Evolutionary conservation across 495 filamentous ascomycete genomes (phyloP).

Genomic region (Penicillium fimorum): DNA sequence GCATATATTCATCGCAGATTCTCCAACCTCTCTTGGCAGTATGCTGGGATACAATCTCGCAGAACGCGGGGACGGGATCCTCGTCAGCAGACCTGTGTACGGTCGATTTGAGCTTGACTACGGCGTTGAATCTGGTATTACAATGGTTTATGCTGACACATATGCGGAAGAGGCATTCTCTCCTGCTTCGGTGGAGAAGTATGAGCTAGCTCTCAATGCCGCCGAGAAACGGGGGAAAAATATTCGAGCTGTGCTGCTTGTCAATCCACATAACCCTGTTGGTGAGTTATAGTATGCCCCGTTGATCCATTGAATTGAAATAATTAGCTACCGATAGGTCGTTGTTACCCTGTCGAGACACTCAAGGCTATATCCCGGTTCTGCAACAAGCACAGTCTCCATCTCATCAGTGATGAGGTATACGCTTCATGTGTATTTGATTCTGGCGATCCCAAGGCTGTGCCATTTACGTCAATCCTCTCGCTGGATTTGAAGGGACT

Average conservation of each 20-base stretch:
- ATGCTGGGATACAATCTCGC: constrained; percentile 44
- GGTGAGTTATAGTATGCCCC: constrained; percentile 19
- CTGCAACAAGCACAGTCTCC: constrained; percentile 52
- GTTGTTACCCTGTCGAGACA: constrained; percentile 52
- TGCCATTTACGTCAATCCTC: constrained; percentile 52
- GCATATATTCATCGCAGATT: constrained; percentile 38
- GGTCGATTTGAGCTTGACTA: constrained; percentile 43
- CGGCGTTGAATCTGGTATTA: constrained; percentile 33
- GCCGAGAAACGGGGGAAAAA: constrained; percentile 18
- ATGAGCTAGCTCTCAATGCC: constrained; percentile 27
- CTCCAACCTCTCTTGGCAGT: constrained; percentile 34
- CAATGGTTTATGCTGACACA: constrained; percentile 39
- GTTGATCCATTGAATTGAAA: background rate
- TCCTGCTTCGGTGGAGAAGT: constrained; percentile 29
- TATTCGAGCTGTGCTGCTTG: constrained; percentile 25
- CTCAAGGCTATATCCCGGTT: constrained; percentile 49
- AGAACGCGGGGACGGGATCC: constrained; percentile 43
- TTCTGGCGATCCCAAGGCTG: constrained; percentile 30
- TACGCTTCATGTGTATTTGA: constrained; percentile 57
- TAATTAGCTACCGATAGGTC: constrained; percentile 29
- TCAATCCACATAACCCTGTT: constrained; percentile 49
- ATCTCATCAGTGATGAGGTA: constrained; percentile 62
- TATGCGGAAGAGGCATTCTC: constrained; percentile 30
- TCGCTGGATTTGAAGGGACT: constrained; percentile 42
- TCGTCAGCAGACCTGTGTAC: constrained; percentile 43